These are phyloP conservation scores for Neurospora sp. DNA, from an alignment of 495 filamentous ascomycete species.

Conservation along the genomic window DNA sequence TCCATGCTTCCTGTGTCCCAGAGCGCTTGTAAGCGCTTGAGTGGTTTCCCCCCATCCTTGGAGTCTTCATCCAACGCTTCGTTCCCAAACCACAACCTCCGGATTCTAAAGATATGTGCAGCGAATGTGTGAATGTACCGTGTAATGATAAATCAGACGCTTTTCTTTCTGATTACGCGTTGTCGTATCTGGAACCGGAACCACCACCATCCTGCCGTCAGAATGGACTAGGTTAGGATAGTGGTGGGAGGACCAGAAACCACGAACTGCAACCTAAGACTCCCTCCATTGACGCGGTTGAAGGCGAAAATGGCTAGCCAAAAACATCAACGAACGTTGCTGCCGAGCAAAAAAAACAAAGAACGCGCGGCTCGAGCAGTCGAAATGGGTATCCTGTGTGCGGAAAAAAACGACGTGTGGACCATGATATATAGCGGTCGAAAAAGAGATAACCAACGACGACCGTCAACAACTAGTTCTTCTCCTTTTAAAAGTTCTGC, in stretches of 20 bases:
- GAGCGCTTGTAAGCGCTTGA: background rate
- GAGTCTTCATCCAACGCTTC: background rate
- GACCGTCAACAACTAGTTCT: background rate
- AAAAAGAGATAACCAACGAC: background rate
- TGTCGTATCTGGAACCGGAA: background rate
- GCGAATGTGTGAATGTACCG: background rate
- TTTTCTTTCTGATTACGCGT: background rate
- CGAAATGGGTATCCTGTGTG: background rate
- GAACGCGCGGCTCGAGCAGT: background rate
- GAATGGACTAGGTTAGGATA: too few species aligned
- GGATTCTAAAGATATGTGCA: background rate
- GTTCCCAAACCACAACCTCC: background rate
- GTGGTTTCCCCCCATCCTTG: background rate
- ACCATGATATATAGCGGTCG: background rate
- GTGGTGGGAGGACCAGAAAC: background rate
- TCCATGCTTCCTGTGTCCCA: background rate
- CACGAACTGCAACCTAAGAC: background rate
- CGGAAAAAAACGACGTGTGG: background rate
- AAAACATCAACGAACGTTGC: background rate
- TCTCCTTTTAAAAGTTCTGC: conserved; percentile 72
- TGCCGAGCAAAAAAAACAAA: background rate
- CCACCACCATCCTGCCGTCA: background rate
- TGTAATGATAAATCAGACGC: background rate
- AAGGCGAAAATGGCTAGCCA: background rate
- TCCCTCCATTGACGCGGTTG: background rate